phyloP scores from a whole-genome alignment of 208 protist species.

The Trypanosoma brucei region DNA sequence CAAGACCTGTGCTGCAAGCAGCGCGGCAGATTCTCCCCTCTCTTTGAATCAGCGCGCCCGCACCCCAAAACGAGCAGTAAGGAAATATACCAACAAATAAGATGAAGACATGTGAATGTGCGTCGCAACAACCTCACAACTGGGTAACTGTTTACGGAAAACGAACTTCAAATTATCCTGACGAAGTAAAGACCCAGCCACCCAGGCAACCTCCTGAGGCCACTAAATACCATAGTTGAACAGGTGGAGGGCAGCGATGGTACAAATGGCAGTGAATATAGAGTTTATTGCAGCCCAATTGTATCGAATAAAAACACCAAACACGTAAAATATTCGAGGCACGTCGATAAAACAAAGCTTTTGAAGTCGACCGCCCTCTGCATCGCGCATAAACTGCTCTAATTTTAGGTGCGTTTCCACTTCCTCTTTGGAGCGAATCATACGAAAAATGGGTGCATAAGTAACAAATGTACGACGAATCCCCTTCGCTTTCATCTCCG shows the following conservation, averaged over 20 bases:
- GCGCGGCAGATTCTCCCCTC: too few species aligned
- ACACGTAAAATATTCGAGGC: constrained; percentile 82
- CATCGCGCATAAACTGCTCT: constrained; percentile 65
- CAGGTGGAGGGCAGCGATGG: constrained; percentile 20
- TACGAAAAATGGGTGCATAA: constrained; percentile 86
- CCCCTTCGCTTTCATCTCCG: constrained; percentile 67
- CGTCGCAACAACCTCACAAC: too few species aligned
- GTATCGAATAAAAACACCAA: constrained; percentile 80
- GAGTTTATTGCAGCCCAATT: constrained; percentile 84
- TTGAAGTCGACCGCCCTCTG: constrained; percentile 63
- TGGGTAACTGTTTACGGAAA: too few species aligned
- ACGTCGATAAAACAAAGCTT: constrained; percentile 88
- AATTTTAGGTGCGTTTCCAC: constrained; percentile 62
- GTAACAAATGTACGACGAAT: constrained; percentile 89
- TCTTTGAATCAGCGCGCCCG: too few species aligned
- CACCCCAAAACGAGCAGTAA: too few species aligned
- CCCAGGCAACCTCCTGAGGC: background rate
- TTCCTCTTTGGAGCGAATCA: constrained; percentile 60
- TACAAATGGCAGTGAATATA: constrained; percentile 43
- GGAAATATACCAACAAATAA: too few species aligned
- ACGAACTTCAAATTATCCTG: too few species aligned
- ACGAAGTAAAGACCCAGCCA: background rate
- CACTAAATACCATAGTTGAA: constrained; percentile 25
- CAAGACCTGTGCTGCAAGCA: too few species aligned
- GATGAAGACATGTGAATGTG: too few species aligned